Base-by-base conservation (phyloP, 768 basidiomycete genomes). In the Termitomyces sp. region DNA sequence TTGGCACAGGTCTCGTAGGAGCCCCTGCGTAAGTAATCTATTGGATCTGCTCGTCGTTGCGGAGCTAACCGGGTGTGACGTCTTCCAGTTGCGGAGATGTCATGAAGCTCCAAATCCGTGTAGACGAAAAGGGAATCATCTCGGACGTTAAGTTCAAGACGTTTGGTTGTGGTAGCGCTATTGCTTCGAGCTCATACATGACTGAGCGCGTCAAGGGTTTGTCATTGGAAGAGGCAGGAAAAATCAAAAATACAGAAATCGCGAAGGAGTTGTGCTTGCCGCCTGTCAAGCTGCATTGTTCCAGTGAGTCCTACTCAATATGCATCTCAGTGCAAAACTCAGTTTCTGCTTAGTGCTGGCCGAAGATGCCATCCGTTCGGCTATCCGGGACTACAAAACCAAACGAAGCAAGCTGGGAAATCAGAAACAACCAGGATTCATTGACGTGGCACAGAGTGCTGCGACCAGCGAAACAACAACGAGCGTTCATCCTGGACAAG, bases 101-200 rank as follows among this genome's bases (percentile, higher is more conserved):
- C 46, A 99, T 99, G 96, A 98, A 98, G 73, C 86, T 99, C 11
- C 96, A 98, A 73, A 99, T 99, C 68, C 88, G 93, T 63, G 97
- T 99, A 56, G 87, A 96, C 71, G 94, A 96, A 58, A 79, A 90
- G 37, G 94, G 94, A 37, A 82, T 98, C 72, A 99, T 99, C 67
- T 90, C 89, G 48, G 97, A 99, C 69, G 97, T 98, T 74, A 97
- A 96, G 75, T 98, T 98, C 81, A 99, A 98, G 79, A 98, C 97
- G 0, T 98, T 99, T 71, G 96, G 97, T 3, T 98, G 97, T 71
- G 97, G 97, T 53, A 95, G 93, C 62, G 94, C 94, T 63, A 99
- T 99, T 58, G 97, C 97, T 0, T 96, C 94, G 1, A 94, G 92
- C 67, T 95, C 92, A 7, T 99, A 96, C 70, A 94, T 98, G 91